A percentile compares a stretch with the other conserved stretches of the same genome.
Evolutionary conservation across 2,329 filamentous ascomycete species (phyloP).

Genomic region (Juglanconis juglandina): DNA sequence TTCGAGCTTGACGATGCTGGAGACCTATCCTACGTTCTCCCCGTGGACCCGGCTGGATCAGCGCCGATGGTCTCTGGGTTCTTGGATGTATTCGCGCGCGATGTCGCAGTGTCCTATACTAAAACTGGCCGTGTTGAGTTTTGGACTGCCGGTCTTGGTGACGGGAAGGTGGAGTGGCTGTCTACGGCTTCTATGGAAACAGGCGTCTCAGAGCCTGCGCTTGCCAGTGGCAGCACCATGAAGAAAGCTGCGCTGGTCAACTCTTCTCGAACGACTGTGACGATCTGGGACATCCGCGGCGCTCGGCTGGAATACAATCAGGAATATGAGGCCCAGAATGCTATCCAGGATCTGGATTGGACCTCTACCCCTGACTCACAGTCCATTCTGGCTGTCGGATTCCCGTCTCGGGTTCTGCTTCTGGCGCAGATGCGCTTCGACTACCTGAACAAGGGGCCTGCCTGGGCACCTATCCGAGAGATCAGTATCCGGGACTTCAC

Average conservation of each 20-base stretch:
- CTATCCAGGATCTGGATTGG: conserved; percentile 87
- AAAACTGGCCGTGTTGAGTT: conserved; percentile 71
- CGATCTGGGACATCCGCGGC: conserved; percentile 86
- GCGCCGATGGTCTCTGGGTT: conserved; percentile 70
- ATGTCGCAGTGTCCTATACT: conserved; percentile 84
- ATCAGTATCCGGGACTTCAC: conserved; percentile 78
- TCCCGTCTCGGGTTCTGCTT: conserved; percentile 78
- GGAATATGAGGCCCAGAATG: conserved; percentile 67
- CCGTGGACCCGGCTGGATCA: conserved; percentile 82
- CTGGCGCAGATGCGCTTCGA: conserved; percentile 87
- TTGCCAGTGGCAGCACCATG: conserved; percentile 81
- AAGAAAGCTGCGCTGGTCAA: conserved; percentile 85
- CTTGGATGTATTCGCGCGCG: conserved; percentile 79
- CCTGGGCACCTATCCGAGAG: conserved; percentile 81
- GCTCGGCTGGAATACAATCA: conserved; percentile 79
- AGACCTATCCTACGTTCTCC: conserved; percentile 65
- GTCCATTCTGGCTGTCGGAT: conserved; percentile 87
- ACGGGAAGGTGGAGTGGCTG: conserved; percentile 71
- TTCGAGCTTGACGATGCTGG: conserved; percentile 64
- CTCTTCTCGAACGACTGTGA: conserved; percentile 67
- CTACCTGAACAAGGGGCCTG: conserved; percentile 83
- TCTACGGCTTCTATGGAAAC: conserved; percentile 80
- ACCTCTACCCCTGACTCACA: conserved; percentile 86
- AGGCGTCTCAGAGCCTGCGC: conserved; percentile 65
- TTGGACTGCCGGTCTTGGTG: conserved; percentile 77